phyloP scores from a whole-genome alignment of 768 basidiomycete genomes.

The Panellus pusillus region DNA sequence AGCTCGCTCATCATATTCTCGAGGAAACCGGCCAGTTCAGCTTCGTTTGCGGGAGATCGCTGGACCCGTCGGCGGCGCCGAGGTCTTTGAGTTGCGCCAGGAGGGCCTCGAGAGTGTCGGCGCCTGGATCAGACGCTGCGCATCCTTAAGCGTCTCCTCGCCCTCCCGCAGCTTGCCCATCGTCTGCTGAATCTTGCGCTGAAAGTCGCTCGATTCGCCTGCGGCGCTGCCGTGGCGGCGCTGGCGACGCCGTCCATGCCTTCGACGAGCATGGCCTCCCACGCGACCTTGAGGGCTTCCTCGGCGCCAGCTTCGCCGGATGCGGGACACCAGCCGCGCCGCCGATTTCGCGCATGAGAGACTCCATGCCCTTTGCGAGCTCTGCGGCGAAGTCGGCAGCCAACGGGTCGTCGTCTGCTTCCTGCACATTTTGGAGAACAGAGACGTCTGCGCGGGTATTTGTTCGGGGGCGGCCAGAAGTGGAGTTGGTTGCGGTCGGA shows the following conservation, averaged over 20 bases:
- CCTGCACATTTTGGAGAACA: slow-evolving; percentile 22
- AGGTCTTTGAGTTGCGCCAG: slow-evolving; percentile 48
- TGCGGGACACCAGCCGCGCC: slow-evolving; percentile 24
- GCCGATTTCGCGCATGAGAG: slow-evolving; percentile 47
- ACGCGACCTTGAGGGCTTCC: slow-evolving; percentile 53
- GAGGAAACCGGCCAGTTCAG: slow-evolving; percentile 63
- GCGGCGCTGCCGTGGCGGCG: slow-evolving; percentile 20
- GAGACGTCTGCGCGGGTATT: slow-evolving; percentile 49
- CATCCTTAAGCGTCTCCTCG: slow-evolving; percentile 49
- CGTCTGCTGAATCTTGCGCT: slow-evolving; percentile 66
- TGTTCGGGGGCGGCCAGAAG: slow-evolving; percentile 40
- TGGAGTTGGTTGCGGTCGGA: slow-evolving; percentile 29
- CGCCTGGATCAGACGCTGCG: slow-evolving; percentile 13
- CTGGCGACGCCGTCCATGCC: slow-evolving; percentile 49
- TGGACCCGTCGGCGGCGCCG: slow-evolving; percentile 22
- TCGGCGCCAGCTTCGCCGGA: slow-evolving; percentile 36
- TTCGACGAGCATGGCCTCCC: slow-evolving; percentile 72
- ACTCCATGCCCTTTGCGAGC: slow-evolving; percentile 52
- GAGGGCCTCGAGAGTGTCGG: slow-evolving; percentile 51
- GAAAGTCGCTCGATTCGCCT: slow-evolving; percentile 45
- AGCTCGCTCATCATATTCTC: slow-evolving; percentile 82
- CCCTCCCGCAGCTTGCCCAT: slow-evolving; percentile 74
- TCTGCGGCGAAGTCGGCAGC: slow-evolving; percentile 46
- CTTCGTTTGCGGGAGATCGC: slow-evolving; percentile 40
- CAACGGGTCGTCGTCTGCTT: slow-evolving; percentile 39